Evolutionary conservation across 129 eudicot genomes (phyloP), one percentile per base, ranked within the genome.

Genomic region (Cynara cardunculus): DNA sequence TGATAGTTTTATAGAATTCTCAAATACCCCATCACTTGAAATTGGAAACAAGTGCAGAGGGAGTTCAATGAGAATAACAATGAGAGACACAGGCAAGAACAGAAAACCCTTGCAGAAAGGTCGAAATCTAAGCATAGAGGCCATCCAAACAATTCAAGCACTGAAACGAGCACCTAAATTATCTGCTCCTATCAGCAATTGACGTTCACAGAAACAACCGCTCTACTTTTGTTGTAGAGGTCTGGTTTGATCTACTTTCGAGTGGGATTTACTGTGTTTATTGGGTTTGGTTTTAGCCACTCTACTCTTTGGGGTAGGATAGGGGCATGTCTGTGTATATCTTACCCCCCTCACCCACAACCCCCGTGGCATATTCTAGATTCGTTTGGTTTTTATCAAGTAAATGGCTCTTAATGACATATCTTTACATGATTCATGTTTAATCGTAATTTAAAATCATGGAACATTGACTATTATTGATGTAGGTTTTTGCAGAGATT

Each of bases 1-100:
- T 32, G 73, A 69, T 41, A 12, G 49, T 12, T 82, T 18, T 7
- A 19, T 25, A 30, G 44, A 41, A 75, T 22, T 68, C 53, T 37
- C 65, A 66, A 77, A 39, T 49, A 1, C 21, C 28, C 53, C 35
- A 11, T 65, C 31, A 46, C 68, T 86, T 44, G 77, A 72, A n/a
- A 66, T 41, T 37, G 80, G 56, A 37, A 37, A 34, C 35, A 46
- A 30, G 1, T 44, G 21, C 16, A 69, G 75, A 69, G 75, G 31
- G 49, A 69, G 62, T 68, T 59, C 19, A 7, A 84, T 80, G 73
- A 73, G 64, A 19, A 73, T 88, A 66, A 80, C 78, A 19, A 89
- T 89, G 93, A 88, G 94, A 69, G 97, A 91, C 89, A 85, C 92
- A 78, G 81, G 92, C 78, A 89, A 89, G 77, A 91, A 89, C 76